Evolutionary conservation across 1,139 yeast species (phyloP), one percentile per base, ranked within the genome.

Genomic region (Sugiyamaella sp.): DNA sequence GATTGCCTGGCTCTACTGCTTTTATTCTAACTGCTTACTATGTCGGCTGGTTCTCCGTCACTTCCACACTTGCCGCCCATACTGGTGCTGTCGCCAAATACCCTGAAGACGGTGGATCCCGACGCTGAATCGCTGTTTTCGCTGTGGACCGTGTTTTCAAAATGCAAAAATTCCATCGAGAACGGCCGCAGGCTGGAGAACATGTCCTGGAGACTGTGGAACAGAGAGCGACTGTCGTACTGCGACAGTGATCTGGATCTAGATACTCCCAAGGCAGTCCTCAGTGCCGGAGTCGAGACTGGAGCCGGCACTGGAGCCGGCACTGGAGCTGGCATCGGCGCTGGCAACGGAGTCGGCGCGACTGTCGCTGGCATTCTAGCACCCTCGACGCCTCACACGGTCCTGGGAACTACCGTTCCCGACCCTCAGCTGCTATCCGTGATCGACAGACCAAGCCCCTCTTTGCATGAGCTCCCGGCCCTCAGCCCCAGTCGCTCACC

Each of bases 141-240:
- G 16, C 70, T 80, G 48, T 80, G 83, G 82, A 71, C 78, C 10
- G 81, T 82, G 5, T 70, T 81, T 49, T 75, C 81, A n/a, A 79
- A 79, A 58, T 79, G 83, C 42, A 76, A 81, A 17, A 74, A 76
- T 54, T 73, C 73, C 55, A 73, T 81, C 42, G 76, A 74, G 54
- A 78, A 80, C 61, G 85, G 85, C 29, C 74, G 77, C 51, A 71
- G 86, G 19, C 67, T 81, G 10, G 85, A 80, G 63, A 81, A 81
- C 63, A 73, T 81, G 53, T 77, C 82, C 48, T 81, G 85, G 85
- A 70, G 86, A 38, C 73, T 81, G 37, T 80, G 82, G 66, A 80
- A 80, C 57, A 70, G 82, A 48, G 80, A 78, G 46, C 53, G 79
- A 2, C 63, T 48, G 12, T 48, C 20, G 27, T 12, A 38, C 33